Evolutionary conservation across 495 filamentous ascomycete species (phyloP).

Genomic region (Aspergillus saccharolyticus): DNA sequence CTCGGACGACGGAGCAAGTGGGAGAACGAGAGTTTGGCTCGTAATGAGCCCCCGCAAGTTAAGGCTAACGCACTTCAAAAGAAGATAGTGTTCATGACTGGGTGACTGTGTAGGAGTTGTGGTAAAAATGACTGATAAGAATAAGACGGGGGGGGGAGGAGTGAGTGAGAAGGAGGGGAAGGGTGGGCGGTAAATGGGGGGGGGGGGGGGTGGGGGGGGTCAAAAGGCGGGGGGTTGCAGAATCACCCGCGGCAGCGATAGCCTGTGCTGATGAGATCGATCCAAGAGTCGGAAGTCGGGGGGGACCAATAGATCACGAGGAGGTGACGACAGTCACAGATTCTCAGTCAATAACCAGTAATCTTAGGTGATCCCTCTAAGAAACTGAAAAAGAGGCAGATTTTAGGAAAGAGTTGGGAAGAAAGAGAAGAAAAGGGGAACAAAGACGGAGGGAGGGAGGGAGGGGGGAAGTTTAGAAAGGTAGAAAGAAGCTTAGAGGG

Average conservation of each 20-base stretch:
- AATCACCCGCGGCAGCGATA: conserved; percentile 11
- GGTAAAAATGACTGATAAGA: conserved; percentile 6
- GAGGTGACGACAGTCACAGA: background rate
- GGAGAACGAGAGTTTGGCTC: conserved; percentile 4
- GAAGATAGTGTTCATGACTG: conserved; percentile 23
- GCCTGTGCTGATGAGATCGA: background rate
- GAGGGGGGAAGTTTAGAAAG: background rate
- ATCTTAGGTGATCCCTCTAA: background rate
- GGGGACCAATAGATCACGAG: background rate
- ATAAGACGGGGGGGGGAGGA: conserved; percentile 5
- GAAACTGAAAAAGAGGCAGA: background rate
- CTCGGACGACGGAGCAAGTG: background rate
- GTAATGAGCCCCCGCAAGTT: conserved; percentile 17
- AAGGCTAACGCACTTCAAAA: conserved; percentile 19
- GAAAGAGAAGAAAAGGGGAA: background rate
- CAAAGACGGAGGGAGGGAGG: background rate
- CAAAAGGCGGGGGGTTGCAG: conserved; percentile 11
- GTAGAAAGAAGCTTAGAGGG: background rate
- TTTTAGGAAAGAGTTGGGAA: background rate
- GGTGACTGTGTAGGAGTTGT: conserved; percentile 3
- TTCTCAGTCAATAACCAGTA: background rate
- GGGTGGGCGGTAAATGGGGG: conserved; percentile 10
- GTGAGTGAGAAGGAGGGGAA: background rate
- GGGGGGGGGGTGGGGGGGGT: background rate
- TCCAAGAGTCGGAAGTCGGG: background rate